Conservation (phyloP, 208 protist species). For the Leptomonas pyrrhocoris region DNA sequence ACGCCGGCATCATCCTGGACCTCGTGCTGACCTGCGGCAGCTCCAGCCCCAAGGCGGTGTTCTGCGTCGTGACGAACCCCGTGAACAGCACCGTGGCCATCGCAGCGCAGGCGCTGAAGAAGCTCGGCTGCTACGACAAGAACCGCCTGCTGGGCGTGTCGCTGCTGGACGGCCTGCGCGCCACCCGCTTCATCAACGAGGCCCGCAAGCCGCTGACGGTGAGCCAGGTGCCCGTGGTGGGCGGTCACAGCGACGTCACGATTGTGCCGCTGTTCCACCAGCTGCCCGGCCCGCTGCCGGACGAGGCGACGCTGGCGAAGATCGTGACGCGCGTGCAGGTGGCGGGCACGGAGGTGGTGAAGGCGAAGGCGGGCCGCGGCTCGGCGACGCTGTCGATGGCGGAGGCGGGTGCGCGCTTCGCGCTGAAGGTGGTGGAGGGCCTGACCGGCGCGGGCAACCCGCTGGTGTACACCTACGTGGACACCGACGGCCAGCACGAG, state of each 20-base stretch:
- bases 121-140: constrained; percentile 88
- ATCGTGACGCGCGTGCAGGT: constrained; percentile 92
- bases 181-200: constrained; percentile 91
- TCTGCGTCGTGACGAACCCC: constrained; percentile 96
- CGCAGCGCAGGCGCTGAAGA: constrained; percentile 90
- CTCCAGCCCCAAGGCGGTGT: constrained; percentile 87
- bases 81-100: constrained; percentile 97
- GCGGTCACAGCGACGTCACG: constrained; percentile 95
- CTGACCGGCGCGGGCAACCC: constrained; percentile 65
- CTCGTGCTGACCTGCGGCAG: constrained; percentile 62
- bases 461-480: constrained; percentile 78
- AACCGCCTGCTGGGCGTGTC: constrained; percentile 91
- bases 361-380: constrained; percentile 94
- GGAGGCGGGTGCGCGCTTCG: constrained; percentile 84
- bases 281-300: constrained; percentile 57
- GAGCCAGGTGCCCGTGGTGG: constrained; percentile 87
- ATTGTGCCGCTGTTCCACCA: constrained; percentile 94
- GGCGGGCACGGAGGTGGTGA: constrained; percentile 95
- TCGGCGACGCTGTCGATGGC: constrained; percentile 97
- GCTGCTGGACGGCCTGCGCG: constrained; percentile 92
- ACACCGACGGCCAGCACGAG: constrained; percentile 75
- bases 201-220: constrained; percentile 50
- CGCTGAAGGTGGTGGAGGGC: constrained; percentile 67
- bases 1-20: constrained; percentile 91
- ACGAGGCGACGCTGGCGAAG: constrained; percentile 52